A percentile compares a stretch with the other conserved stretches of the same genome.
Evolutionary conservation across 176 grass and related monocot genomes (phyloP).

Genomic region (Musa schizocarpa): DNA sequence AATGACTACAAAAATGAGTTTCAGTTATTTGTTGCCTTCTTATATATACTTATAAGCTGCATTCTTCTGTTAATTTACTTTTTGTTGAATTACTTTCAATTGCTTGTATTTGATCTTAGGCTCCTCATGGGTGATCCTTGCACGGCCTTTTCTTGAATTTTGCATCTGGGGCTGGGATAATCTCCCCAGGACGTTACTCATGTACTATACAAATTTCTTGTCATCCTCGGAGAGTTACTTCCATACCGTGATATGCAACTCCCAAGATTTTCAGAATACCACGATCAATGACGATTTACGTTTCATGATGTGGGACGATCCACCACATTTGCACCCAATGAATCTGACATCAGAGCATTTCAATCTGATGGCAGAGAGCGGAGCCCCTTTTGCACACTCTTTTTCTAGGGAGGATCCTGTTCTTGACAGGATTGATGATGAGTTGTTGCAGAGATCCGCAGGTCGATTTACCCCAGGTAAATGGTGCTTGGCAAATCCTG

Average conservation of each 20-base stretch:
- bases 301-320: slow-evolving; percentile 73
- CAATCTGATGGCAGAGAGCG: slow-evolving; percentile 41
- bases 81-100: background rate
- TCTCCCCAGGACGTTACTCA: slow-evolving; percentile 79
- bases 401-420: slow-evolving; percentile 31
- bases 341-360: slow-evolving; percentile 57
- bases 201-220: slow-evolving; percentile 94
- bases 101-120: slow-evolving; percentile 33
- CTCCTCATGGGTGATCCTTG: slow-evolving; percentile 71
- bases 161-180: slow-evolving; percentile 86
- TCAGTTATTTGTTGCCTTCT: no score
- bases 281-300: slow-evolving; percentile 62
- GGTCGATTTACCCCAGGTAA: slow-evolving; percentile 53
- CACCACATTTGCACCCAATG: slow-evolving; percentile 34
- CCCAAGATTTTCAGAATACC: slow-evolving; percentile 86
- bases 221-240: slow-evolving; percentile 83
- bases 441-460: slow-evolving; percentile 35
- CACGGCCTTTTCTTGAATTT: slow-evolving; percentile 73
- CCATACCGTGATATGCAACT: slow-evolving; percentile 98
- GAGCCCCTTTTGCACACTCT: slow-evolving; percentile 51
- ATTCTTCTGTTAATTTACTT: background rate
- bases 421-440: slow-evolving; percentile 61
- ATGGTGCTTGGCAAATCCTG: slow-evolving; percentile 61
- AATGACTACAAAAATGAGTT: no score
- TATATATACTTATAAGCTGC: no score